phyloP scores from a whole-genome alignment of 2,329 filamentous ascomycete genomes.

The Zymoseptoria ardabiliae region DNA sequence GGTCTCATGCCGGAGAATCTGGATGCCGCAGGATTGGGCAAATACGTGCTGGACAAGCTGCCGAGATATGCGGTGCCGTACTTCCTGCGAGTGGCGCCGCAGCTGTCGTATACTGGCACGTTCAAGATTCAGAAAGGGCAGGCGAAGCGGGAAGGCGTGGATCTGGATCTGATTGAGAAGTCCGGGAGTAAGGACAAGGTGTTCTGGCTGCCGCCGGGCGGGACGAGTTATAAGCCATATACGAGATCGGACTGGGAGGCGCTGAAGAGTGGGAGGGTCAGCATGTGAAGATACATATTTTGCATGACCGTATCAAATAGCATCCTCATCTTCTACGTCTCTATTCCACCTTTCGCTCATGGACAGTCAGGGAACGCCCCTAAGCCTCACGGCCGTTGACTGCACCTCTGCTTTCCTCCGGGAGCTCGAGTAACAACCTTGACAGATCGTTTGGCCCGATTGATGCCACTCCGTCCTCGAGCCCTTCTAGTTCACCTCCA shows the following conservation, averaged over 20 bases:
- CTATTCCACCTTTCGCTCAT: no score
- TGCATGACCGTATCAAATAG: not conserved
- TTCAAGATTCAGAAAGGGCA: conserved; percentile 80
- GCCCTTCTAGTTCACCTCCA: no score
- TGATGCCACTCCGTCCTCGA: no score
- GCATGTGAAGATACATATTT: not conserved
- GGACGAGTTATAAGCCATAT: conserved; percentile 58
- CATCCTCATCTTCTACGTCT: no score
- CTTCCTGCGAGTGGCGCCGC: conserved; percentile 62
- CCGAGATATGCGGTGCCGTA: conserved; percentile 70
- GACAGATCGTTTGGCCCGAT: no score
- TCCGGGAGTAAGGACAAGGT: conserved; percentile 43
- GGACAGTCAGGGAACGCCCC: no score
- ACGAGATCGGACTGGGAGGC: conserved; percentile 58
- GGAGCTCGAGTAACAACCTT: no score
- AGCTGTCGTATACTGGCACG: conserved; percentile 65
- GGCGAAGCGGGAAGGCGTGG: conserved; percentile 64
- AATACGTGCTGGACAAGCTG: conserved; percentile 50
- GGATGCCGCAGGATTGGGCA: conserved; percentile 53
- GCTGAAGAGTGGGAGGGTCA: conserved; percentile 62
- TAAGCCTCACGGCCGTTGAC: no score
- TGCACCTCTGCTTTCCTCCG: no score
- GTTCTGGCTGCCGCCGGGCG: conserved; percentile 59
- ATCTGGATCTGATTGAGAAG: conserved; percentile 49
- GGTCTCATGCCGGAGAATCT: conserved; percentile 42